These are phyloP conservation scores for Arabis alpina DNA, from an alignment of 345 rosid species.

Conservation along the genomic window DNA sequence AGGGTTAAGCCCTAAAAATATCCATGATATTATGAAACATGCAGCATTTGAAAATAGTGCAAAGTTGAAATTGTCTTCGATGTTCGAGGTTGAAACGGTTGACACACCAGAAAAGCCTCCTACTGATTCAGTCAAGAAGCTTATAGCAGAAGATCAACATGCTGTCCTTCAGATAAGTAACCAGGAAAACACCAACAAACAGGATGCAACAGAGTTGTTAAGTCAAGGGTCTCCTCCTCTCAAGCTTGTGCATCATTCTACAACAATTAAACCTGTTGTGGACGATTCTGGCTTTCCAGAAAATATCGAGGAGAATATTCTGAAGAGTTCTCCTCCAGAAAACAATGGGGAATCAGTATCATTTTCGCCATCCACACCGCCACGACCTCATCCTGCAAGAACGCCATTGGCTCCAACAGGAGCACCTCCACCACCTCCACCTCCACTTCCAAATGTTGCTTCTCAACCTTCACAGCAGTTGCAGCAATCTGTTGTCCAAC, in stretches of 20 bases:
- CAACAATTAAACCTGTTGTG: conserved; percentile 44
- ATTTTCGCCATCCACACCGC: conserved; percentile 43
- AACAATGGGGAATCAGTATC: conserved; percentile 36
- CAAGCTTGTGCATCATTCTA: conserved; percentile 45
- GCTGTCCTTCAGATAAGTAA: conserved; percentile 33
- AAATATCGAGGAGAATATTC: conserved; percentile 27
- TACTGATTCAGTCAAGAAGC: conserved; percentile 33
- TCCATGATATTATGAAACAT: conserved; percentile 48
- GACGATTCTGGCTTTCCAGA: conserved; percentile 39
- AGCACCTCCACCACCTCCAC: conserved; percentile 50
- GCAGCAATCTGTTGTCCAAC: conserved; percentile 32
- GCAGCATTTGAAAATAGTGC: conserved; percentile 41
- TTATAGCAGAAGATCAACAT: conserved; percentile 37
- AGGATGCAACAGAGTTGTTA: conserved; percentile 37
- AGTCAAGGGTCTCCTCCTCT: conserved; percentile 41
- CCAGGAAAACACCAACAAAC: conserved; percentile 30
- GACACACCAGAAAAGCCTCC: conserved; percentile 40
- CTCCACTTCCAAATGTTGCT: conserved; percentile 43
- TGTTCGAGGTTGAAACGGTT: conserved; percentile 43
- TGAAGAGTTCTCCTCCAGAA: conserved; percentile 27
- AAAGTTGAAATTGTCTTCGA: conserved; percentile 43
- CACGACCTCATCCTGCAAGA: conserved; percentile 44
- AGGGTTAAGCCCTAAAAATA: conserved; percentile 49
- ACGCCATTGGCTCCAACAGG: conserved; percentile 36
- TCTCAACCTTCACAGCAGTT: conserved; percentile 33